phyloP scores from a whole-genome alignment of 2,329 filamentous ascomycete species.

The Colletotrichum truncatum region DNA sequence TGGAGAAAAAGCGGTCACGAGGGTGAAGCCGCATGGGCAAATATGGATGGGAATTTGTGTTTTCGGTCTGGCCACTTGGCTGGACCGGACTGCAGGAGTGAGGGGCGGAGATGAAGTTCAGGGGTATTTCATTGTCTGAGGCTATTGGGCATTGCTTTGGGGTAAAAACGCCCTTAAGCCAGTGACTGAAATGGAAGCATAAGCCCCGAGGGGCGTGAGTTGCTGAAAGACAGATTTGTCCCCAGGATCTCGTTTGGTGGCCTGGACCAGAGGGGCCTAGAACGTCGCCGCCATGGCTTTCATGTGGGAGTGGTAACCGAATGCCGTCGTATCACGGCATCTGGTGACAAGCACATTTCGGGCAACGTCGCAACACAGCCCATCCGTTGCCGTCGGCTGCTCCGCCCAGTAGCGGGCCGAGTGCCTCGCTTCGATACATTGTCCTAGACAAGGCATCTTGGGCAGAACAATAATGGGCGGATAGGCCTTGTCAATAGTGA shows the following conservation, averaged over 20 bases:
- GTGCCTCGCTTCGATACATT: slow-evolving; percentile 6
- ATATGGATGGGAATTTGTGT: slow-evolving; percentile 22
- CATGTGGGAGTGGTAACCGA: slow-evolving; percentile 12
- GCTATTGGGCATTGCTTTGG: neutral
- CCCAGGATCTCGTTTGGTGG: neutral
- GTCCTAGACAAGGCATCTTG: slow-evolving; percentile 8
- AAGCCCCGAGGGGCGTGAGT: slow-evolving; percentile 3
- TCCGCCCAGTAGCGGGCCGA: neutral
- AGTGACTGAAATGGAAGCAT: neutral
- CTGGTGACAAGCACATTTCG: neutral
- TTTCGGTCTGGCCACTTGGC: slow-evolving; percentile 24
- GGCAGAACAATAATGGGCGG: neutral
- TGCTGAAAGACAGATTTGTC: neutral
- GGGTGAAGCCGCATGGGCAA: slow-evolving; percentile 1
- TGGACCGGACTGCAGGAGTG: neutral
- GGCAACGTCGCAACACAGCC: neutral
- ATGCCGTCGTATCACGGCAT: slow-evolving; percentile 8
- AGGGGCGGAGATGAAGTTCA: neutral
- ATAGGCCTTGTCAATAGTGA: neutral
- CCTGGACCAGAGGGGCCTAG: slow-evolving; percentile 9
- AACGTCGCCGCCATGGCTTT: slow-evolving; percentile 5
- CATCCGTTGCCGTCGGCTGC: neutral
- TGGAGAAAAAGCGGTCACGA: slow-evolving; percentile 21
- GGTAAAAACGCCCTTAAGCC: neutral
- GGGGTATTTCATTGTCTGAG: neutral